Evolutionary conservation across 306 rosid genomes (phyloP).

Genomic region (Begonia masoniana): DNA sequence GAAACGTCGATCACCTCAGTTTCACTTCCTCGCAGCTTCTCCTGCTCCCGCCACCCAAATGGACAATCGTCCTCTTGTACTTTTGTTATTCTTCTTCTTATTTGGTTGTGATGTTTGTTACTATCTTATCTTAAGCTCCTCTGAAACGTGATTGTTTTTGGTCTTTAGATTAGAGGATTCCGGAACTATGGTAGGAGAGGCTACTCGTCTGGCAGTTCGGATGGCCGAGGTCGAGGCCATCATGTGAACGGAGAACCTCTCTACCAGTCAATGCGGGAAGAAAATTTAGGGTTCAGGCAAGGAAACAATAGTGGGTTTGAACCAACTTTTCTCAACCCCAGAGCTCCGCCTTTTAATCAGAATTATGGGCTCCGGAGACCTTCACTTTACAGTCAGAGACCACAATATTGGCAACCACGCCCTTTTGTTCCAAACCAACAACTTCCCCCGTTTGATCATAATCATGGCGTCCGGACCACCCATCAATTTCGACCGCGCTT

Average conservation of each 20-base stretch:
- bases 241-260: slow-evolving; percentile 46
- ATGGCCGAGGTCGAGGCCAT: slow-evolving; percentile 24
- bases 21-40: slow-evolving; percentile 24
- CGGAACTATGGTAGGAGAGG: slow-evolving; percentile 23
- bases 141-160: neutral
- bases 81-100: neutral
- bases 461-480: slow-evolving; percentile 7
- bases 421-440: slow-evolving; percentile 13
- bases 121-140: neutral
- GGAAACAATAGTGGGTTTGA: slow-evolving; percentile 25
- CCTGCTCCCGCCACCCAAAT: slow-evolving; percentile 24
- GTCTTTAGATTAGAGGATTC: slow-evolving; percentile 48
- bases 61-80: slow-evolving; percentile 41
- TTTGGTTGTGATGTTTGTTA: no score
- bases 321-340: slow-evolving; percentile 11
- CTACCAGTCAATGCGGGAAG: slow-evolving; percentile 40
- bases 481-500: slow-evolving; percentile 19
- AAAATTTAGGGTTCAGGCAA: slow-evolving; percentile 39
- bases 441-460: slow-evolving; percentile 9
- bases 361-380: slow-evolving; percentile 15
- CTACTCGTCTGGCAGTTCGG: slow-evolving; percentile 33
- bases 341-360: slow-evolving; percentile 9
- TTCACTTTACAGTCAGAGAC: slow-evolving; percentile 10
- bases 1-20: slow-evolving; percentile 39
- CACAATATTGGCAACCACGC: slow-evolving; percentile 13